Evolutionary conservation across 2,329 filamentous ascomycete genomes (phyloP).

Genomic region (Sclerotinia spermophila): DNA sequence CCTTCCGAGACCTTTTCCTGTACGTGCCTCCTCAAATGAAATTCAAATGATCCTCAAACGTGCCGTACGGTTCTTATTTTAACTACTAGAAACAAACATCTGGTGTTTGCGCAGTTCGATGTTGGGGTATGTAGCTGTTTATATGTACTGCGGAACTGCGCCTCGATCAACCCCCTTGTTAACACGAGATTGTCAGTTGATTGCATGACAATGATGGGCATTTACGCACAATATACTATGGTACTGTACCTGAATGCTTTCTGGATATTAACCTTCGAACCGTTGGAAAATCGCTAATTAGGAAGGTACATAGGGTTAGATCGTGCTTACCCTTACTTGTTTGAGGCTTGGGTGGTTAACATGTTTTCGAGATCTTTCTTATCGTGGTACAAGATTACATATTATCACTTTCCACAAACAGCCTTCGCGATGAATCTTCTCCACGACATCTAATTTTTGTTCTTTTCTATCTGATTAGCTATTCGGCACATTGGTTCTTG

Average conservation of each 20-base stretch:
- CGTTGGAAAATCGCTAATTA: background rate
- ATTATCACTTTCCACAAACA: background rate
- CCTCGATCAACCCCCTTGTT: background rate
- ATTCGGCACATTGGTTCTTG: background rate
- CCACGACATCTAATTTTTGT: background rate
- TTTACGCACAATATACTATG: background rate
- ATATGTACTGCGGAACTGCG: constrained; percentile 1
- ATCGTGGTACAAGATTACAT: background rate
- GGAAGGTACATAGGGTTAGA: background rate
- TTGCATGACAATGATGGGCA: constrained; percentile 1
- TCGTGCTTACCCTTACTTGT: background rate
- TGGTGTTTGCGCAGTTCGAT: constrained; percentile 11
- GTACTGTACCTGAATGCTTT: background rate
- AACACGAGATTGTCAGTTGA: background rate
- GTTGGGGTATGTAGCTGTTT: background rate
- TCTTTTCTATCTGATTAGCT: too few relatives aligned
- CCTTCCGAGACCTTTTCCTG: background rate
- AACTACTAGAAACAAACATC: constrained; percentile 8
- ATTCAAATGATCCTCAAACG: background rate
- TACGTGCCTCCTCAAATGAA: background rate
- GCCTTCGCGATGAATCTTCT: too few relatives aligned
- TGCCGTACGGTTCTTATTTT: constrained; percentile 3
- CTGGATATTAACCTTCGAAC: background rate
- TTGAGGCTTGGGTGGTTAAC: too few relatives aligned
- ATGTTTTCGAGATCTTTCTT: background rate